phyloP scores from a whole-genome alignment of 176 grass and related monocot species.

The Carex parvula region DNA sequence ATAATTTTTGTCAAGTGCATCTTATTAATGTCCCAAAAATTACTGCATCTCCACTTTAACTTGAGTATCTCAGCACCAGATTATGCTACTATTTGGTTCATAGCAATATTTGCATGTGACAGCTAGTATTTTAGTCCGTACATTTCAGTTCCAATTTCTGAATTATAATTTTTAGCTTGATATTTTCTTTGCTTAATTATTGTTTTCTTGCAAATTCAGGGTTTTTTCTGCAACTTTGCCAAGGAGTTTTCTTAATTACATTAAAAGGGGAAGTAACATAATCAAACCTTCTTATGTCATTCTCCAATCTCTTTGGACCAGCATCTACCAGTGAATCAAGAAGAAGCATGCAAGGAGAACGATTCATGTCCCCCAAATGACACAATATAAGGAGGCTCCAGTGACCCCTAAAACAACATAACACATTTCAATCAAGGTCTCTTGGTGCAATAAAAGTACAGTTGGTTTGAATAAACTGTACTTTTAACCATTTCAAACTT shows the following conservation, averaged over 20 bases:
- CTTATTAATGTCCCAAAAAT: neutral
- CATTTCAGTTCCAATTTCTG: neutral
- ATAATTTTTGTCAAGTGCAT: constrained; percentile 6
- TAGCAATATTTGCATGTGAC: neutral
- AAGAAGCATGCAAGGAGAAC: constrained; percentile 67
- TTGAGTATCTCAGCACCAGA: neutral
- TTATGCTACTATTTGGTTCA: neutral
- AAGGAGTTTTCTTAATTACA: neutral
- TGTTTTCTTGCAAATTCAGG: neutral
- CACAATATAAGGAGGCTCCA: constrained; percentile 95
- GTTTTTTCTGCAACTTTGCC: neutral
- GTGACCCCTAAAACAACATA: constrained; percentile 51
- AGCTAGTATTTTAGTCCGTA: neutral
- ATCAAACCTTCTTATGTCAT: constrained; percentile 55
- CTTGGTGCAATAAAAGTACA: neutral
- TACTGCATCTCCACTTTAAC: neutral
- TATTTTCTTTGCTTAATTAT: neutral
- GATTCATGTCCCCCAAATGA: constrained; percentile 55
- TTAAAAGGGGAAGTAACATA: neutral
- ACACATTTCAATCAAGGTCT: neutral
- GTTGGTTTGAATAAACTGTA: neutral
- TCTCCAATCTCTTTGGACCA: constrained; percentile 46
- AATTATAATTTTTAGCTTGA: neutral
- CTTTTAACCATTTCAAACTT: neutral
- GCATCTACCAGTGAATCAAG: constrained; percentile 77